A percentile compares a stretch with the other conserved stretches of the same genome.
These are phyloP conservation scores for Albophoma yamanashiensis DNA, from an alignment of 2,329 filamentous ascomycete species.

Conservation along the genomic window DNA sequence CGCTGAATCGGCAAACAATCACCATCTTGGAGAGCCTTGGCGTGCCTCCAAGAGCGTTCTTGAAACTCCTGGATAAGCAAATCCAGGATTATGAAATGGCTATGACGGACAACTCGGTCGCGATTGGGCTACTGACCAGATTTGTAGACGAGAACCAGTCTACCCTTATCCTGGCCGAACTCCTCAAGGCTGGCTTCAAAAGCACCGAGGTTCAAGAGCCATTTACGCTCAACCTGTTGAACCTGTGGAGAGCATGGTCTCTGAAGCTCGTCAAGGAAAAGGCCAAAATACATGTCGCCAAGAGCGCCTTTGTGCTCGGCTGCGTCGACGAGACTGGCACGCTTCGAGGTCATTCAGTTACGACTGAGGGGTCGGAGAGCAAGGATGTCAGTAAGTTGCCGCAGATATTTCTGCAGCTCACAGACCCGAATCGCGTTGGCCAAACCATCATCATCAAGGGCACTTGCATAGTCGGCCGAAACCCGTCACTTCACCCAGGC, in stretches of 20 bases:
- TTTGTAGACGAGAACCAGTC: constrained; percentile 80
- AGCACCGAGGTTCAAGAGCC: constrained; percentile 51
- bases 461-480: constrained; percentile 75
- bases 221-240: constrained; percentile 68
- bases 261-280: constrained; percentile 90
- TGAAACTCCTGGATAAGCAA: constrained; percentile 55
- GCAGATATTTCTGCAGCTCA: constrained; percentile 82
- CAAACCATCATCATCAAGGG: constrained; percentile 60
- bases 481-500: constrained; percentile 87
- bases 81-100: constrained; percentile 58
- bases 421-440: constrained; percentile 39
- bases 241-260: constrained; percentile 81
- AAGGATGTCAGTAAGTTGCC: constrained; percentile 49
- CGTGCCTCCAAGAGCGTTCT: constrained; percentile 56
- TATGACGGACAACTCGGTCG: constrained; percentile 53
- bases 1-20: constrained; percentile 85
- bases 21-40: constrained; percentile 71
- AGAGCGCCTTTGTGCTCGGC: constrained; percentile 81
- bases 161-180: constrained; percentile 61
- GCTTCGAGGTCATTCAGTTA: constrained; percentile 59
- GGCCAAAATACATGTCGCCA: constrained; percentile 68
- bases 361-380: constrained; percentile 27
- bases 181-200: constrained; percentile 77
- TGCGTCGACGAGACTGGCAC: constrained; percentile 76
- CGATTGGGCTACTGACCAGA: constrained; percentile 56